Evolutionary conservation across 2,329 filamentous ascomycete genomes (phyloP).

Genomic region (Neodidymelliopsis sp.): DNA sequence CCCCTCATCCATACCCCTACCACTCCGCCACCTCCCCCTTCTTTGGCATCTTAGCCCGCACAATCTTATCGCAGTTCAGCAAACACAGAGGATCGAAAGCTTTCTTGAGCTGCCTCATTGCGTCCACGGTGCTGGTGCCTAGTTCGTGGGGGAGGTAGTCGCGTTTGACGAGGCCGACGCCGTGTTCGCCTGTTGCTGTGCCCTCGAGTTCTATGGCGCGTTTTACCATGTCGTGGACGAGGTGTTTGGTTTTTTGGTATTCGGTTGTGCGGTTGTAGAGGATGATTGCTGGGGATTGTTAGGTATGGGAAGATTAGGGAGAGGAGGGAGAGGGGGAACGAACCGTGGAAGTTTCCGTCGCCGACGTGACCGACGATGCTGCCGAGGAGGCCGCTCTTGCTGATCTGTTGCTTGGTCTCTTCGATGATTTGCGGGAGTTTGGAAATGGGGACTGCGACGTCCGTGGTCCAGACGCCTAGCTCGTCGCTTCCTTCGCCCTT

Average conservation of each 20-base stretch:
- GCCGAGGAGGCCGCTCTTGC: constrained; percentile 66
- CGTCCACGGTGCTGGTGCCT: constrained; percentile 75
- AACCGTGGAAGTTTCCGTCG: constrained; percentile 77
- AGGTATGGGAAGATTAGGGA: background rate
- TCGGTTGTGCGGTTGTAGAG: constrained; percentile 71
- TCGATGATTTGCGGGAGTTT: constrained; percentile 77
- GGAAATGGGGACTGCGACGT: constrained; percentile 80
- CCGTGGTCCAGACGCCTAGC: constrained; percentile 76
- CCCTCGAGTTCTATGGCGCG: constrained; percentile 84
- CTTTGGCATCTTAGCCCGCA: constrained; percentile 61
- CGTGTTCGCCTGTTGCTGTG: constrained; percentile 86
- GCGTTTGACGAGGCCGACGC: constrained; percentile 82
- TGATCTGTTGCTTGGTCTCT: constrained; percentile 73
- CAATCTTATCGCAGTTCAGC: constrained; percentile 70
- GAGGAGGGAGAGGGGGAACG: constrained; percentile 36
- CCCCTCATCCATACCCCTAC: too few relatives aligned
- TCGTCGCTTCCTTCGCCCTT: constrained; percentile 66
- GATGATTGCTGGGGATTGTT: constrained; percentile 60
- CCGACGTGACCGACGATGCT: constrained; percentile 77
- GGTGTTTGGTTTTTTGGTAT: constrained; percentile 69
- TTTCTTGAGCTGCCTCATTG: constrained; percentile 86
- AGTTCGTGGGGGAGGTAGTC: constrained; percentile 84
- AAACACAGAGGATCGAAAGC: constrained; percentile 78
- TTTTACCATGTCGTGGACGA: constrained; percentile 87
- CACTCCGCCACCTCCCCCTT: constrained; percentile 59